Conservation (phyloP, 148 eudicot species). For the Amaranthus palmeri region DNA sequence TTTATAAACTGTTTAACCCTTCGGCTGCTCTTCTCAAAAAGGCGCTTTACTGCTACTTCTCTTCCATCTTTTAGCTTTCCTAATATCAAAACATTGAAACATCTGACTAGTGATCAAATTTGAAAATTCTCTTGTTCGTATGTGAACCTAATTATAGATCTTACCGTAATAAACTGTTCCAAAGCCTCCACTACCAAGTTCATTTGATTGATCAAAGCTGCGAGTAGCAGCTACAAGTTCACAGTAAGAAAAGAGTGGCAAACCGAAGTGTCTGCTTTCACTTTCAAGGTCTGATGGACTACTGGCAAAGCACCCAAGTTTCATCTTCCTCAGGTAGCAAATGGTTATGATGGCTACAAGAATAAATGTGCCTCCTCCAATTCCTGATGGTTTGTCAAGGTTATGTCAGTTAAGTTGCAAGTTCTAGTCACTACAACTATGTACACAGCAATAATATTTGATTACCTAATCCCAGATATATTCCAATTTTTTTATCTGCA, state of each 20-base stretch:
- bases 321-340: slow-evolving; percentile 18
- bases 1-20: slow-evolving; percentile 44
- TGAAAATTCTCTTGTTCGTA: background rate
- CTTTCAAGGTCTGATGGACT: slow-evolving; percentile 24
- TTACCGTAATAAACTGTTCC: slow-evolving; percentile 54
- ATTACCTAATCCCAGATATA: slow-evolving; percentile 8
- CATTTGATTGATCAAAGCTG: slow-evolving; percentile 36
- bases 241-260: slow-evolving; percentile 37
- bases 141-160: background rate
- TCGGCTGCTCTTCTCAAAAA: slow-evolving; percentile 39
- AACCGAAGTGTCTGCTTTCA: slow-evolving; percentile 27
- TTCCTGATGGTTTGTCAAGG: slow-evolving; percentile 10
- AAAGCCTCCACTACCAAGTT: slow-evolving; percentile 55
- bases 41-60: slow-evolving; percentile 61
- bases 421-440: background rate
- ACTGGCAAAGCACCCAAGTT: background rate
- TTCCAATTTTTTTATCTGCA: background rate
- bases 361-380: slow-evolving; percentile 4
- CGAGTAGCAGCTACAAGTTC: slow-evolving; percentile 45
- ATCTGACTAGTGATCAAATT: no score
- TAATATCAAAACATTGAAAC: background rate
- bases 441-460: background rate
- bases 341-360: slow-evolving; percentile 9
- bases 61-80: slow-evolving; percentile 49
- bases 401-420: background rate